These are phyloP conservation scores for Avena insularis DNA, from an alignment of 176 grass and related monocot species.

Conservation along the genomic window DNA sequence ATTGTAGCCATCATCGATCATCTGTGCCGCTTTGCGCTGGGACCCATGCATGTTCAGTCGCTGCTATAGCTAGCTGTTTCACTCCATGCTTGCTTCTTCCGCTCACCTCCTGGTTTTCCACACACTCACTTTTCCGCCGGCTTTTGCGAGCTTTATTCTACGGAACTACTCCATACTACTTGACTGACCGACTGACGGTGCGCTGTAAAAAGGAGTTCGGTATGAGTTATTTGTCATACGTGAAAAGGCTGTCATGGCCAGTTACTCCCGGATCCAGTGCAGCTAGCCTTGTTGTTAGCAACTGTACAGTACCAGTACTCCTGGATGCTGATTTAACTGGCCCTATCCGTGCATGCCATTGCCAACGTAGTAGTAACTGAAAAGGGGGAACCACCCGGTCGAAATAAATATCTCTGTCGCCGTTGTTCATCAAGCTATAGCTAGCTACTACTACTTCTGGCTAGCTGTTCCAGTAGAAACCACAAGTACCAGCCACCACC, in stretches of 20 bases:
- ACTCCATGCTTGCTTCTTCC: not conserved
- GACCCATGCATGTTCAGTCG: slow-evolving; percentile 49
- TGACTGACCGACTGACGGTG: not conserved
- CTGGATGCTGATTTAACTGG: not conserved
- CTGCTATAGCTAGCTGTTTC: not conserved
- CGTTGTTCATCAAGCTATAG: slow-evolving; percentile 7
- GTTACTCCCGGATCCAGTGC: not conserved
- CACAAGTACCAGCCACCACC: not conserved
- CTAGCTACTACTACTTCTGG: too few species aligned
- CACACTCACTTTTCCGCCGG: not conserved
- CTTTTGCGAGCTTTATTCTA: slow-evolving; percentile 38
- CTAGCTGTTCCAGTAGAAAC: slow-evolving; percentile 34
- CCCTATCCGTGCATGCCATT: not conserved
- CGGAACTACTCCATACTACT: slow-evolving; percentile 16
- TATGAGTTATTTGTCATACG: not conserved
- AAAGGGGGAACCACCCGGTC: not conserved
- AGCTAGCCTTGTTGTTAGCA: not conserved
- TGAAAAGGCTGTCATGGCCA: slow-evolving; percentile 30
- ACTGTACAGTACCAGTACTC: not conserved
- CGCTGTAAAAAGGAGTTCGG: slow-evolving; percentile 6
- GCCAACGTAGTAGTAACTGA: not conserved
- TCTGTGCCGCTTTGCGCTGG: slow-evolving; percentile 39
- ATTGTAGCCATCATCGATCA: not conserved
- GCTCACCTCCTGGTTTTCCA: not conserved
- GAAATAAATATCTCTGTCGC: slow-evolving; percentile 32